Conservation (phyloP, 1,139 yeast genomes). For the Yamadazyma atmosphaerica region DNA sequence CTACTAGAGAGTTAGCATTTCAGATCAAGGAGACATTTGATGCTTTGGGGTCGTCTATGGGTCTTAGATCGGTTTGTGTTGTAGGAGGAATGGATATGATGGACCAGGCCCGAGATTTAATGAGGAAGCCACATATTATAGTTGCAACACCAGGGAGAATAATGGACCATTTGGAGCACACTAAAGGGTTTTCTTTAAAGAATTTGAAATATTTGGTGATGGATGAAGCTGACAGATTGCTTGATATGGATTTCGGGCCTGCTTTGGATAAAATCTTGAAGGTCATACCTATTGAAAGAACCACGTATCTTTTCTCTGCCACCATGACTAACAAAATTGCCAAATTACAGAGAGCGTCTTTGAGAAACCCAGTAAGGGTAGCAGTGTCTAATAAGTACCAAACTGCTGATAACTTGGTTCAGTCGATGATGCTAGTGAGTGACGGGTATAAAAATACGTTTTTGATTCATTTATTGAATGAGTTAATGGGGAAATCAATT, state of each 20-base stretch:
- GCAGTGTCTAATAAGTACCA: conserved; percentile 88
- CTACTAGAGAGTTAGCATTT: conserved; percentile 95
- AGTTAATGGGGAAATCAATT: conserved; percentile 79
- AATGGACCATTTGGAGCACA: conserved; percentile 92
- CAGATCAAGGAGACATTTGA: conserved; percentile 96
- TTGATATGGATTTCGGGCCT: conserved; percentile 97
- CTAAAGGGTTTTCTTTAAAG: conserved; percentile 85
- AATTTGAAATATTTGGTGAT: conserved; percentile 81
- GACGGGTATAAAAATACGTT: conserved; percentile 91
- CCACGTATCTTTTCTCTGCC: conserved; percentile 89
- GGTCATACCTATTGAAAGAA: conserved; percentile 81
- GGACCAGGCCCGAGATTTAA: conserved; percentile 93
- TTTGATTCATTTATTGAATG: conserved; percentile 78
- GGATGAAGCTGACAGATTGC: conserved; percentile 96
- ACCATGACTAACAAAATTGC: conserved; percentile 96
- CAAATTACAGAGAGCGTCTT: conserved; percentile 89
- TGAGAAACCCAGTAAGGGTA: conserved; percentile 84
- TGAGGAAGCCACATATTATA: conserved; percentile 90
- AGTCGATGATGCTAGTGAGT: conserved; percentile 87
- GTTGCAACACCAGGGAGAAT: conserved; percentile 85
- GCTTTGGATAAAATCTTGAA: conserved; percentile 84
- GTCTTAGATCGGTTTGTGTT: conserved; percentile 79
- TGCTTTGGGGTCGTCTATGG: conserved; percentile 89
- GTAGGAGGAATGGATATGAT: conserved; percentile 99
- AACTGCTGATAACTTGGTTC: conserved; percentile 90